These are phyloP conservation scores for Novymonas esmeraldas DNA, from an alignment of 208 protist genomes.

Conservation along the genomic window DNA sequence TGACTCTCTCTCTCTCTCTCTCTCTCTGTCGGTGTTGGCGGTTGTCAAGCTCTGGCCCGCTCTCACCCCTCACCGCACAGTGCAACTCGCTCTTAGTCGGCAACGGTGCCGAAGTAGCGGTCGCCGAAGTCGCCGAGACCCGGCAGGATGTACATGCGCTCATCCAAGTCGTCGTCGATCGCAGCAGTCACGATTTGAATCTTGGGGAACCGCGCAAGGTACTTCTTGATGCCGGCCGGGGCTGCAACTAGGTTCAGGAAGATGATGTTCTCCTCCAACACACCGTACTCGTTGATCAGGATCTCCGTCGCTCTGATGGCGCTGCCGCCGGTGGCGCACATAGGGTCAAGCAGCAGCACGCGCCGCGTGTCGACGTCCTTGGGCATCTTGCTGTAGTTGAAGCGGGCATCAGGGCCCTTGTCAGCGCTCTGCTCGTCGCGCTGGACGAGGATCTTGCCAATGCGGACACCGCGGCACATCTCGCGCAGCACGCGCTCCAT, in stretches of 20 bases:
- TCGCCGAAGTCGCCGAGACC: conserved; percentile 98
- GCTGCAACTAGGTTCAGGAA: conserved; percentile 96
- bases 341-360: conserved; percentile 97
- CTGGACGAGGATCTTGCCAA: conserved; percentile 99
- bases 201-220: conserved; percentile 70
- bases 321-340: conserved; percentile 96
- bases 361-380: conserved; percentile 88
- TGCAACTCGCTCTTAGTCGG: conserved; percentile 21
- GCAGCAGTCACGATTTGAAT: conserved; percentile 91
- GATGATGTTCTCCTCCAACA: conserved; percentile 95
- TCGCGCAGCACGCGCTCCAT: conserved; percentile 96
- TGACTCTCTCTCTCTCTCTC: no score
- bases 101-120: conserved; percentile 95
- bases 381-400: conserved; percentile 97
- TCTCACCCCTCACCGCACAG: no score
- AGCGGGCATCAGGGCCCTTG: conserved; percentile 87
- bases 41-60: no score
- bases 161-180: conserved; percentile 93
- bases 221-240: conserved; percentile 86
- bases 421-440: conserved; percentile 92
- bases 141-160: conserved; percentile 95
- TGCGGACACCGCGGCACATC: conserved; percentile 94
- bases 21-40: not conserved
- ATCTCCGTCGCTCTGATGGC: conserved; percentile 79
- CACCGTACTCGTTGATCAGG: conserved; percentile 80